Evolutionary conservation across 768 basidiomycete species (phyloP).

Genomic region (Coprinopsis sp.): DNA sequence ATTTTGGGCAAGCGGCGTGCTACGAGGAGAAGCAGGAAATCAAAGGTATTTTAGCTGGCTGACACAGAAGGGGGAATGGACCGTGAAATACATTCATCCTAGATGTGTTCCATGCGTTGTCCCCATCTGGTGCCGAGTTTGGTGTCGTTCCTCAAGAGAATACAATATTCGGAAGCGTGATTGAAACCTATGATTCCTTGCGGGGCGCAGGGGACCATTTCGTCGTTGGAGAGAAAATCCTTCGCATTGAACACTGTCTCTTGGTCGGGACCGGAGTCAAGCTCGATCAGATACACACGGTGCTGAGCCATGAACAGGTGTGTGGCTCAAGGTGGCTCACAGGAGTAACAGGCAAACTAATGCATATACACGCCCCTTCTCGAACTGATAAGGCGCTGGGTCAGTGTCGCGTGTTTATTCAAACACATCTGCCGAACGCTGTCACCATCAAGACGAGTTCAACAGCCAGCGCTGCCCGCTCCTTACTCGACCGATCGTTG

Average conservation of each 20-base stretch:
- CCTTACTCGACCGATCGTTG: slow-evolving; percentile 35
- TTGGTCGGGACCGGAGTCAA: slow-evolving; percentile 56
- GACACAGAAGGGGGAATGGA: neutral
- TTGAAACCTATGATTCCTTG: slow-evolving; percentile 69
- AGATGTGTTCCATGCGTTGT: slow-evolving; percentile 60
- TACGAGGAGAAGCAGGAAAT: slow-evolving; percentile 35
- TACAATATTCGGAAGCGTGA: slow-evolving; percentile 65
- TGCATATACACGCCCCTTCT: too few species aligned
- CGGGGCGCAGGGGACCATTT: slow-evolving; percentile 45
- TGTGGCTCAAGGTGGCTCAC: too few species aligned
- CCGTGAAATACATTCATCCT: neutral
- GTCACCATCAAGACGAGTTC: slow-evolving; percentile 56
- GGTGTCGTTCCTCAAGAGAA: slow-evolving; percentile 83
- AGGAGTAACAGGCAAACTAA: too few species aligned
- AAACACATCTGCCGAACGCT: slow-evolving; percentile 47
- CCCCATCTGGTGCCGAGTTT: slow-evolving; percentile 36
- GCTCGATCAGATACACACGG: slow-evolving; percentile 46
- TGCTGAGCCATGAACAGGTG: slow-evolving; percentile 83
- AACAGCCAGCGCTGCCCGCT: slow-evolving; percentile 66
- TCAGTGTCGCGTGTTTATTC: slow-evolving; percentile 67
- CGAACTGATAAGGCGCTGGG: slow-evolving; percentile 58
- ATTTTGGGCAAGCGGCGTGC: slow-evolving; percentile 27
- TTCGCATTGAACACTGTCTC: slow-evolving; percentile 67
- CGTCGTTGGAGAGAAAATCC: slow-evolving; percentile 54
- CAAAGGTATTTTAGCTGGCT: slow-evolving; percentile 20